Evolutionary conservation across 169 alveolate species (phyloP), one percentile per base, ranked within the genome.

Genomic region (Sarcocystis neurona): DNA sequence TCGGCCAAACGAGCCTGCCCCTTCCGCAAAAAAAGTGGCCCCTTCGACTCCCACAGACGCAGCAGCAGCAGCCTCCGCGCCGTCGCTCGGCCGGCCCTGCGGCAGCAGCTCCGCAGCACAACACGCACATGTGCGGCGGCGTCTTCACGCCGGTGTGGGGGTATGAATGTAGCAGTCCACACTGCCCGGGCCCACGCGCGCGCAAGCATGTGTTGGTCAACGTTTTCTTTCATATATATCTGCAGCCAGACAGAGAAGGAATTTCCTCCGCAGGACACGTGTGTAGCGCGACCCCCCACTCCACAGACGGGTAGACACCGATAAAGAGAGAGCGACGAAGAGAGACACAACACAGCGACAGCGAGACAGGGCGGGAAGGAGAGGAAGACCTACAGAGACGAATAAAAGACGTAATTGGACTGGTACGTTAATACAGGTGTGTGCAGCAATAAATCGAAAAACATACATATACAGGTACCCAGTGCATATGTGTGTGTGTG

Each of bases 71-170:
- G 27, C 27, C 60, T 18, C 18, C 34, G 43, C 34, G 30, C 34
- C 79, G 43, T 30, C n/a, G 18, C 39, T 4, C 70, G 4, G 18
- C 70, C n/a, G 3, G 3, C n/a, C n/a, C 70, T 12, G 18, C 41
- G 47, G 12, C 82, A 0, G 82, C 27, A 39, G 8, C 39, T 39
- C 56, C 82, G 32, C 82, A 72, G 82, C 39, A 72, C 47, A n/a
- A n/a, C n/a, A n/a, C n/a, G n/a, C n/a, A n/a, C n/a, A n/a, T n/a
- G n/a, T n/a, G 82, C 82, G 2, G 82, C 41, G 18, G 82, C 82
- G 23, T 72, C 82, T 32, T 72, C 56, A 53, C 82, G 34, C 27
- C 82, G 82, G 12, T 32, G 46, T 53, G 66, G 23, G 12, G 66
- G 30, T 53, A 12, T 53, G 66, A n/a, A n/a, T n/a, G n/a, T n/a